A percentile compares a stretch with the other conserved stretches of the same genome.
Evolutionary conservation across 176 grass and related monocot species (phyloP).

Genomic region (Echinochloa phyllopogon): DNA sequence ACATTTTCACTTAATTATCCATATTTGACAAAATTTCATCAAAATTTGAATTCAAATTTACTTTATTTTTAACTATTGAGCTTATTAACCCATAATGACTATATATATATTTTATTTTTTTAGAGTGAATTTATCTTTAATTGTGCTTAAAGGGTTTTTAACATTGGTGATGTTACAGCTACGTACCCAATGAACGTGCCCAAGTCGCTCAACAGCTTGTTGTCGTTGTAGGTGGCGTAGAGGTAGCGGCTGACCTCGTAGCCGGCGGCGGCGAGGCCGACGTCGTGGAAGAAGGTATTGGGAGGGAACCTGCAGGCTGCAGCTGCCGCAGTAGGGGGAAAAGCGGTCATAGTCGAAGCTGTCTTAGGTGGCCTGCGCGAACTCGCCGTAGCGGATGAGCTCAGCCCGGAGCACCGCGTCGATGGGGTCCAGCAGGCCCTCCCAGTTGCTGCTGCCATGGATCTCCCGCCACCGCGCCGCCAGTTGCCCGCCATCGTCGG

Average conservation of each 20-base stretch:
- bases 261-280: conserved; percentile 40
- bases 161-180: too few relatives aligned
- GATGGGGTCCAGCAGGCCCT: conserved; percentile 57
- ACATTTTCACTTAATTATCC: too few relatives aligned
- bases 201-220: conserved; percentile 55
- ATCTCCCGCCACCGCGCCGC: conserved; percentile 64
- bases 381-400: conserved; percentile 79
- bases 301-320: conserved; percentile 53
- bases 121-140: too few relatives aligned
- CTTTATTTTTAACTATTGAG: too few relatives aligned
- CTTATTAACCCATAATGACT: too few relatives aligned
- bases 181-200: conserved; percentile 84
- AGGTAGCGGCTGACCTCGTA: conserved; percentile 62
- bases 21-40: too few relatives aligned
- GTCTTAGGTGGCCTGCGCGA: conserved; percentile 76
- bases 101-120: too few relatives aligned
- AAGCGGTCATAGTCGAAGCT: conserved; percentile 63
- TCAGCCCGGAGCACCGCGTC: conserved; percentile 58
- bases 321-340: conserved; percentile 67
- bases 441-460: conserved; percentile 59
- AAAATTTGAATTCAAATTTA: too few relatives aligned
- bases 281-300: conserved; percentile 42
- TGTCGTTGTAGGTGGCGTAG: conserved; percentile 51
- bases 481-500: conserved; percentile 31
- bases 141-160: too few relatives aligned